These are phyloP conservation scores for Trichoderma breve DNA, from an alignment of 2,329 filamentous ascomycete species.

Conservation along the genomic window DNA sequence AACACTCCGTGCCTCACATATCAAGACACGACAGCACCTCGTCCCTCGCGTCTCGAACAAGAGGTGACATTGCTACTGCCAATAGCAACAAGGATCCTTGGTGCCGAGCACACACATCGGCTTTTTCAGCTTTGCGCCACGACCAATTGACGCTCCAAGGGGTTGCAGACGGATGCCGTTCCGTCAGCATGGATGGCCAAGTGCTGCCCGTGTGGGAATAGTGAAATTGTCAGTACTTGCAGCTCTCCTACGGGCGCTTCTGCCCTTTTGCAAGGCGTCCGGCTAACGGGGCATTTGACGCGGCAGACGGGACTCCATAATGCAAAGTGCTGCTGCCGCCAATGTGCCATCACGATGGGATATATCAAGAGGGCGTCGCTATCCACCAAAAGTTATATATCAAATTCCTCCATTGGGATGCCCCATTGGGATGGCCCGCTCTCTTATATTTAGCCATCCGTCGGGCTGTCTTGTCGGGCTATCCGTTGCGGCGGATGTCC, in stretches of 20 bases:
- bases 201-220: not conserved
- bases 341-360: not conserved
- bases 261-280: not conserved
- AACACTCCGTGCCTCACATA: not conserved
- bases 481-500: not conserved
- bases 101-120: not conserved
- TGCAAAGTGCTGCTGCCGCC: not conserved
- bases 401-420: not conserved
- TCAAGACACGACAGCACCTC: not conserved
- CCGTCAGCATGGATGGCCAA: not conserved
- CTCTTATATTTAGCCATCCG: not conserved
- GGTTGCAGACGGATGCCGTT: not conserved
- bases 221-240: not conserved
- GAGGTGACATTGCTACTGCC: not conserved
- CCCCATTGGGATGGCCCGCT: not conserved
- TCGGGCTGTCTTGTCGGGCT: not conserved
- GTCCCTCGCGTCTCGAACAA: not conserved
- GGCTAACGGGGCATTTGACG: not conserved
- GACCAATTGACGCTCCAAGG: not conserved
- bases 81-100: not conserved
- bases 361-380: not conserved
- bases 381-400: not conserved
- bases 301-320: not conserved
- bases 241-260: not conserved
- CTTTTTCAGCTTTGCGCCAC: not conserved